Evolutionary conservation across 495 filamentous ascomycete species (phyloP).

Genomic region (Filosporella fistucella): DNA sequence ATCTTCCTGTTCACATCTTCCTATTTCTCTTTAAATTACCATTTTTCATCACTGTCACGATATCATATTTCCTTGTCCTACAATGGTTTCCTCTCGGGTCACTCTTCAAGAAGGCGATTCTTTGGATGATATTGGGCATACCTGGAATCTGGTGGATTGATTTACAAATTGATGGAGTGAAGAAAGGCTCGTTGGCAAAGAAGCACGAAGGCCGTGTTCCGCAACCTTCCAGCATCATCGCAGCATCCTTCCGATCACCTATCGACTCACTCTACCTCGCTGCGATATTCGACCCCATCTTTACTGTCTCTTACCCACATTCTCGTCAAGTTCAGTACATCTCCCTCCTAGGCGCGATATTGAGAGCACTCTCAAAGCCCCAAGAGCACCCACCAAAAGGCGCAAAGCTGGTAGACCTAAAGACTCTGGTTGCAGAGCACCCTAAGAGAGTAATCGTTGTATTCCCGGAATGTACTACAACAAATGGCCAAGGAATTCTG

Average conservation of each 20-base stretch:
- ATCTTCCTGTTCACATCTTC: conserved; percentile 59
- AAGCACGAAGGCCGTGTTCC: conserved; percentile 68
- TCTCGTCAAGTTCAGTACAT: conserved; percentile 70
- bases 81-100: conserved; percentile 85
- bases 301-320: conserved; percentile 75
- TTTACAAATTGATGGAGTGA: conserved; percentile 91
- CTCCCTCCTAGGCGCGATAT: conserved; percentile 67
- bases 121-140: conserved; percentile 82
- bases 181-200: conserved; percentile 64
- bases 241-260: conserved; percentile 84
- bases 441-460: conserved; percentile 73
- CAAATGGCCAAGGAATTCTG: conserved; percentile 88
- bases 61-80: conserved; percentile 73
- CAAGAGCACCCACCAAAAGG: conserved; percentile 39
- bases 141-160: conserved; percentile 98
- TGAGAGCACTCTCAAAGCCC: conserved; percentile 64
- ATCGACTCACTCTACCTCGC: conserved; percentile 95
- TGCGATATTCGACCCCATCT: conserved; percentile 93
- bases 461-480: conserved; percentile 91
- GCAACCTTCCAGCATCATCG: conserved; percentile 68
- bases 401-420: conserved; percentile 53
- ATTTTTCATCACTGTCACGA: conserved; percentile 62
- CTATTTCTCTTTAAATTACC: conserved; percentile 80
- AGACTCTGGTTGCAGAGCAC: conserved; percentile 57
- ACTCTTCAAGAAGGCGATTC: conserved; percentile 68